Base-by-base conservation (phyloP, 164 flowering plant genomes). In the Paratinospora sagittata region DNA sequence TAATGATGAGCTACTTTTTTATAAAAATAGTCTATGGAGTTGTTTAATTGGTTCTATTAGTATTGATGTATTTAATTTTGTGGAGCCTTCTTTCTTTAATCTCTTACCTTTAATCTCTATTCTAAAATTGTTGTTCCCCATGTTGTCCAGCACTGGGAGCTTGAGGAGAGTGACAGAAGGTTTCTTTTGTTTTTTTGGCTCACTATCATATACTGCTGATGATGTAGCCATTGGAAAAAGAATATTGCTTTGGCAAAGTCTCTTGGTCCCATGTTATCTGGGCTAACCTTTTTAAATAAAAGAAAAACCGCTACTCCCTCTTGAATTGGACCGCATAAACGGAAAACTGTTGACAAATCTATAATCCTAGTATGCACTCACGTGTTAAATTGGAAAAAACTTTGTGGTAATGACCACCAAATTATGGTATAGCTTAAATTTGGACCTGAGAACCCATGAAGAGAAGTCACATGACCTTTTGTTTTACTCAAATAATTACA, bases 31-130 rank as follows among this genome's bases (percentile, higher is more conserved):
- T 19, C 8, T 21, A 23, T 55, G 21, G 21, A 55, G 61, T n/a
- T 55, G 24, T 55, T 55, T n/a, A n/a, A 55, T 55, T 8, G 24
- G 24, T 55, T 55, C 61, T 55, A 21, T n/a, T 55, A 19, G 23
- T 55, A 23, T 55, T n/a, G 4, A 55, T 19, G 24, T n/a, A 23
- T 55, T 55, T 55, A n/a, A 21, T 16, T 30, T n/a, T 55, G 61
- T 55, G 61, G 61, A 17, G 23, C 61, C 61, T 55, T 55, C 61
- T 55, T 55, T 55, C 61, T 55, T 55, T 55, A 55, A n/a, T n/a
- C n/a, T n/a, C n/a, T n/a, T n/a, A n/a, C n/a, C n/a, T n/a, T n/a
- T n/a, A n/a, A 21, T 55, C 61, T 4, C n/a, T 55, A 55, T 55
- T 17, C 61, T 19, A 55, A 30, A 55, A 55, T 55, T 55, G 10